Evolutionary conservation across 2,329 filamentous ascomycete genomes (phyloP), one percentile per base, ranked within the genome.

Genomic region (Colletotrichum cuscutae): DNA sequence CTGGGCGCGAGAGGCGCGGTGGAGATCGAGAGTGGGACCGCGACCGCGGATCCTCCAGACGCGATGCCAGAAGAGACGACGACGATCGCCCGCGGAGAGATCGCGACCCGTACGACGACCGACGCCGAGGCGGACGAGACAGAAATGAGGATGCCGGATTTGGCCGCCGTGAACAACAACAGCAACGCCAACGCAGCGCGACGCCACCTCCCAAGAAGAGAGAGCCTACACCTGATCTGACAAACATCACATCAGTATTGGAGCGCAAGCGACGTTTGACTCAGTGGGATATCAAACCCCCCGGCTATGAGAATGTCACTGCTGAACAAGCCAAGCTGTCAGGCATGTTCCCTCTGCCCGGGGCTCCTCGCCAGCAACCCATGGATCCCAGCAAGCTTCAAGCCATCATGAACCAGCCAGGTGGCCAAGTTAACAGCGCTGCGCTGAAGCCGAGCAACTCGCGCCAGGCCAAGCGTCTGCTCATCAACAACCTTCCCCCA

Each of bases 221-320:
- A 82, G 97, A 99, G 83, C 95, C 97, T 8, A 99, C 97, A 0
- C 97, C 97, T 46, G 97, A 99, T 82, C 87, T 99, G 80, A 97
- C 95, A 73, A 91, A 97, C 79, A 86, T 97, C 72, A 87, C 93
- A n/a, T 90, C 95, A 4, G 88, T 99, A 72, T 86, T 95, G 75
- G 92, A 96, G 79, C 92, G 96, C 78, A 97, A 95, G 87, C 93
- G 97, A 77, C 93, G 97, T 72, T 86, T 99, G 87, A 98, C 95
- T 46, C 97, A 99, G 83, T 99, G 97, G 97, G 97, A 99, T 82
- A 98, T 99, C 83, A 99, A 99, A 85, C 97, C 97, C 6, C 94
- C 95, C 19, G 96, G 97, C 57, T 99, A 99, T 80, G 97, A 99
- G 80, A 97, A 97, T 82, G 96, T 99, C 76, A 98, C 97, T 2